phyloP scores from a whole-genome alignment of 2,329 filamentous ascomycete species.

The Venturiaceae sp. region DNA sequence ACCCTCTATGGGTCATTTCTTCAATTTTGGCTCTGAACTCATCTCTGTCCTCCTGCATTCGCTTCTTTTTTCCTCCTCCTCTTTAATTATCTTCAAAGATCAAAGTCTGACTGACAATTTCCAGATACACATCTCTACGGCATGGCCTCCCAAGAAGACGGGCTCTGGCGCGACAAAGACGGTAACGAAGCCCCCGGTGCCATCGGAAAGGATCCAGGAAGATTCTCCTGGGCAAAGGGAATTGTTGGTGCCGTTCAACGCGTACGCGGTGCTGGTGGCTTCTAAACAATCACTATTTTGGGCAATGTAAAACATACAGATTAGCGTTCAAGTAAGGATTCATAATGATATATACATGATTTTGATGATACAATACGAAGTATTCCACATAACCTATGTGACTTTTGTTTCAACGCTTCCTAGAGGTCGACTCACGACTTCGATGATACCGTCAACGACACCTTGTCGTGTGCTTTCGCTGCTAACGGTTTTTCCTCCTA shows the following conservation, averaged over 20 bases:
- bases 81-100: neutral
- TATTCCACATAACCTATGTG: conserved; percentile 19
- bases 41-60: neutral
- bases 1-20: neutral
- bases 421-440: conserved; percentile 77
- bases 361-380: neutral
- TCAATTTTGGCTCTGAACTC: neutral
- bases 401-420: conserved; percentile 81
- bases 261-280: conserved; percentile 46
- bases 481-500: conserved; percentile 77
- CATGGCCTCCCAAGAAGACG: conserved; percentile 41
- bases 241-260: conserved; percentile 48
- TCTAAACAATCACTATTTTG: conserved; percentile 22
- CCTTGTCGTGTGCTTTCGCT: conserved; percentile 72
- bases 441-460: conserved; percentile 80
- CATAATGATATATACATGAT: neutral
- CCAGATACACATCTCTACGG: conserved; percentile 51
- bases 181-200: conserved; percentile 30
- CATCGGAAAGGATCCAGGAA: conserved; percentile 38
- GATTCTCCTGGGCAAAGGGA: conserved; percentile 50
- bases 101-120: no score
- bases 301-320: no score
- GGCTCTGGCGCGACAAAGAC: conserved; percentile 49
- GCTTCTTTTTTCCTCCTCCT: neutral
- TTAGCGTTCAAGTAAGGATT: neutral